phyloP scores from a whole-genome alignment of 176 grass and related monocot genomes.

The Tuctoria greenei region DNA sequence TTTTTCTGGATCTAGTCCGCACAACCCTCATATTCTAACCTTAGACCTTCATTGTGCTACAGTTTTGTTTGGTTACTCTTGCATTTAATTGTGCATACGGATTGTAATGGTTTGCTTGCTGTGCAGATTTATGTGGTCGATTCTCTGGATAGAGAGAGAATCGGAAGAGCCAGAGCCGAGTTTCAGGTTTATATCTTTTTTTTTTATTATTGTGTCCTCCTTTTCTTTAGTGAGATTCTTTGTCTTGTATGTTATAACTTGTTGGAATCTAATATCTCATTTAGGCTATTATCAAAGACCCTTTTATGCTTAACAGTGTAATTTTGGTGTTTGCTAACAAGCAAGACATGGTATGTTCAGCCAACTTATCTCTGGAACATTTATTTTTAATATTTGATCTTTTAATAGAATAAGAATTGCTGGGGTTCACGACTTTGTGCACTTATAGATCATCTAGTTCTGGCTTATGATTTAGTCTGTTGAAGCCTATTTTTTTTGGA shows the following conservation, averaged over 20 bases:
- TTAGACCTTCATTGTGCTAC: not conserved
- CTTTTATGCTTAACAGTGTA: slow-evolving; percentile 89
- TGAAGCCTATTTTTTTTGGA: not conserved
- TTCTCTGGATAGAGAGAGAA: slow-evolving; percentile 82
- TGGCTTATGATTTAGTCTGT: not conserved
- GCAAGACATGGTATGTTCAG: slow-evolving; percentile 81
- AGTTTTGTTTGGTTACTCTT: not conserved
- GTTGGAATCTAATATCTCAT: slow-evolving; percentile 34
- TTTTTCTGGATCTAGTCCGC: not conserved
- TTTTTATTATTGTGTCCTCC: not conserved
- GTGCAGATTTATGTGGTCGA: slow-evolving; percentile 87
- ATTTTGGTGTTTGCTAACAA: slow-evolving; percentile 90
- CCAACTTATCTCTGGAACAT: not conserved
- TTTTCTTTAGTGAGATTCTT: slow-evolving; percentile 20
- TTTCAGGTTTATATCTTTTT: slow-evolving; percentile 66
- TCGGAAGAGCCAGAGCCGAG: slow-evolving; percentile 74
- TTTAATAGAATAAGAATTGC: not conserved
- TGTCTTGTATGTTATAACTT: slow-evolving; percentile 18
- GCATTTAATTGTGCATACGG: not conserved
- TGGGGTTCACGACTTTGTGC: slow-evolving; percentile 2
- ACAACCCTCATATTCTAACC: not conserved
- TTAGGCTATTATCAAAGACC: slow-evolving; percentile 87
- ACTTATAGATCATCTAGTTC: not conserved
- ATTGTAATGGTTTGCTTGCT: slow-evolving; percentile 32
- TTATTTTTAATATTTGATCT: too few species aligned